Base-by-base conservation (phyloP, 2,329 filamentous ascomycete genomes). In the Dendrostoma leiphaemia region DNA sequence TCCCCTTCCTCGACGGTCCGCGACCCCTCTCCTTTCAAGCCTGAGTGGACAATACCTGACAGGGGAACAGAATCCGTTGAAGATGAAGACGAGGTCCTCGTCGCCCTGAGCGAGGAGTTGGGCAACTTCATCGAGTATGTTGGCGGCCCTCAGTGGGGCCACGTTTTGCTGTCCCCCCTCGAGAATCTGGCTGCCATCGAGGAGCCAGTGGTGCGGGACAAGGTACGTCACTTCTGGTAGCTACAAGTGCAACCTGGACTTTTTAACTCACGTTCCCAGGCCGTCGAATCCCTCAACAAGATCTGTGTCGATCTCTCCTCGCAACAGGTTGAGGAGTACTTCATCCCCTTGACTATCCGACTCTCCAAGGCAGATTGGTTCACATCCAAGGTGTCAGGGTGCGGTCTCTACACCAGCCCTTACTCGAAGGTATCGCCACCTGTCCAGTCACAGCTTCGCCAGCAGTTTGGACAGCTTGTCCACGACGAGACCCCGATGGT, bases 311-410 rank as follows among this genome's bases (percentile, higher is more conserved):
- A 96, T 71, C 83, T 99, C 53, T 96, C 91, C 48, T 79, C 91
- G 65, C 83, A 91, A 72, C 94, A 99, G 78, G 88, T 97, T 69
- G 94, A 99, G 79, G 90, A 97, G 67, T 90, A 92, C 75, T 97
- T 97, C 77, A 93, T 99, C 64, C 94, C 94, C 59, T 87, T 99
- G 68, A 92, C 92, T 57, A 84, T 96, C 68, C 91, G 94, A 69
- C 89, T 99, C 59, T 95, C 94, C 62, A 99, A 97, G 82, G 94
- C 94, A 74, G 94, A 99, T 76, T 99, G 94, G 94, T 99, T 99
- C 74, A 99, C 94, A 54, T 97, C 94, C 61, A 99, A 97, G 78
- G 94, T 99, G 61, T 99, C 94, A 29, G 94, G 93, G 59, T 96
- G 93, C 61, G 94, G 94, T 60, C 88, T 99, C 60, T 99, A 93